Conservation (phyloP, 164 flowering plant genomes). For the Vitis labrusca region DNA sequence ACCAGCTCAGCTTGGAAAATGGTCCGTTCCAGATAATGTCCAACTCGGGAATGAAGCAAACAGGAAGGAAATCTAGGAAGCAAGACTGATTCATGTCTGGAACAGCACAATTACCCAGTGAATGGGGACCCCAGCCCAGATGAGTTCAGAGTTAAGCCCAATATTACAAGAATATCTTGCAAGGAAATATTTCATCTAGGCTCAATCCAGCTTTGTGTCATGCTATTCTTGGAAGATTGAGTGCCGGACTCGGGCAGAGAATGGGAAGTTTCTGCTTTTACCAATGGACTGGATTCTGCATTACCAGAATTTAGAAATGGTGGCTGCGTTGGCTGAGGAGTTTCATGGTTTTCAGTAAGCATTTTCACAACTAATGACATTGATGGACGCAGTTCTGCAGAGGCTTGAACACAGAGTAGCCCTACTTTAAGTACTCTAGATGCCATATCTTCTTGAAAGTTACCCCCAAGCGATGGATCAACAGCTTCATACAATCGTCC, state of each 20-base stretch:
- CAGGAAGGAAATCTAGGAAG: no score
- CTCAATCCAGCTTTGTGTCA: slow-evolving; percentile 44
- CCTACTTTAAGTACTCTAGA: slow-evolving; percentile 61
- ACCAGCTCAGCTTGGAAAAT: no score
- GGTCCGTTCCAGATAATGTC: no score
- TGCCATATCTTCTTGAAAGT: slow-evolving; percentile 48
- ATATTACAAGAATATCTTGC: not conserved
- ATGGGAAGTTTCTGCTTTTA: slow-evolving; percentile 2
- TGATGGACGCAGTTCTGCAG: slow-evolving; percentile 66
- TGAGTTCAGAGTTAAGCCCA: not conserved
- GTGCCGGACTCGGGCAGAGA: slow-evolving; percentile 35
- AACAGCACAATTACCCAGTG: no score
- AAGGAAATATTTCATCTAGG: slow-evolving; percentile 42
- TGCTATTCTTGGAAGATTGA: slow-evolving; percentile 50
- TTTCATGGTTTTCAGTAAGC: slow-evolving; percentile 40
- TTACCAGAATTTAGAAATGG: slow-evolving; percentile 50
- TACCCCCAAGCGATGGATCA: slow-evolving; percentile 49
- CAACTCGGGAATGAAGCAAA: no score
- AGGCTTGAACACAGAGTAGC: slow-evolving; percentile 74
- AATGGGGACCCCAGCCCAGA: not conserved
- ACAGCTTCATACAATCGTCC: slow-evolving; percentile 53
- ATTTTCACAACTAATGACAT: slow-evolving; percentile 75
- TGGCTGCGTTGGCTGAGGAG: slow-evolving; percentile 69
- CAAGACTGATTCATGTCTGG: no score
- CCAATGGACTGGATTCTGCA: slow-evolving; percentile 7